Base-by-base conservation (phyloP, 352 stramenopile species). In the Stramenopiles sp. region DNA sequence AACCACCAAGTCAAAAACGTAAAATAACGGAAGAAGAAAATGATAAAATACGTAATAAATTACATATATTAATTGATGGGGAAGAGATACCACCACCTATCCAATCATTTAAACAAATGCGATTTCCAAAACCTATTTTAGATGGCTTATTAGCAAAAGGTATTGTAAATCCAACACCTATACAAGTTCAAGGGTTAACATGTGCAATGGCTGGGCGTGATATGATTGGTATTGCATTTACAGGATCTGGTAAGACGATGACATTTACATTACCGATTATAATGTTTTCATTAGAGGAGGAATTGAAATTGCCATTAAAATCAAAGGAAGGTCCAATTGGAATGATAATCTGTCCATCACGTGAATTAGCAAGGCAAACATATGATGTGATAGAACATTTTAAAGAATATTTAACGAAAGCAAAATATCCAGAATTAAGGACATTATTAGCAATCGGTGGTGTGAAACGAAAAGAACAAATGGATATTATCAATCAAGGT, bases 181-280 rank as follows among this genome's bases (percentile, higher is more conserved):
- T 99, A 85, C 96, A 99, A 87, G 95, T 98, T 81, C 96, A 99
- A 82, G 96, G 94, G 63, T 89, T 99, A 27, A 93, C 96, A 29
- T 97, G 97, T 33, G 97, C 97, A 74, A 87, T 99, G 32, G 90
- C 93, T 0, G 93, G 94, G 23, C 89, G 95, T 43, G 95, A 99
- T 84, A 95, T 99, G 86, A 97, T 99, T 65, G 96, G 96, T 74
- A 98, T 99, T 82, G 95, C 95, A 6, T 99, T 98, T 84, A 99
- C 96, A 0, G 96, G 96, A 0, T 96, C 87, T 0, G 96, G 96
- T n/a, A 99, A 99, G 85, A 99, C 95, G 0, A 87, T 99, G 32
- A 97, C 93, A 7, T 99, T 99, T 86, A 94, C 88, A 20, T 83
- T 99, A 53, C 96, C 96, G 38, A 84, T 98, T 13, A 90, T 99